These are phyloP conservation scores for Inga laurina DNA, from an alignment of 306 rosid genomes.

Conservation along the genomic window DNA sequence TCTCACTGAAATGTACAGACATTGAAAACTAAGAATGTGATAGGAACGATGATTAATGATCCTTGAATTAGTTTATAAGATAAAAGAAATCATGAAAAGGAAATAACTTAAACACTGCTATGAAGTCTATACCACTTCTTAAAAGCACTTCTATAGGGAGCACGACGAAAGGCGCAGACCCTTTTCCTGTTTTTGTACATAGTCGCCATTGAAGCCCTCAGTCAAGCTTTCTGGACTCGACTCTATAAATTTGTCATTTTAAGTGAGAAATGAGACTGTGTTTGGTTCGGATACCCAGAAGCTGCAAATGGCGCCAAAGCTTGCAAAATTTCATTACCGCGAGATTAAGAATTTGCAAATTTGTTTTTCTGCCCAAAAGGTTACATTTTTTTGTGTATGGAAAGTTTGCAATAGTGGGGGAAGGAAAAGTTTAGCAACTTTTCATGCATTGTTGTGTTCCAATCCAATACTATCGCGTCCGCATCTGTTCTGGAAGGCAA, in stretches of 20 bases:
- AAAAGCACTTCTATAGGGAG: conserved; percentile 65
- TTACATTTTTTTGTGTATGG: neutral
- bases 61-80: neutral
- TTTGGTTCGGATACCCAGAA: neutral
- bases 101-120: no score
- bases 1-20: conserved; percentile 35
- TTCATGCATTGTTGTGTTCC: conserved; percentile 2
- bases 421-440: neutral
- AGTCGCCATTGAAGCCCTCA: conserved; percentile 36
- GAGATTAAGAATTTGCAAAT: neutral
- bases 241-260: conserved; percentile 11
- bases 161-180: conserved; percentile 46
- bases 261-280: neutral
- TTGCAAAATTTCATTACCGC: neutral
- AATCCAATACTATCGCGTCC: neutral
- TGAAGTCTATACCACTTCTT: conserved; percentile 43
- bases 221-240: conserved; percentile 20
- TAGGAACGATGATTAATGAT: neutral
- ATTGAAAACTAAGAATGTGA: neutral
- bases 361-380: neutral
- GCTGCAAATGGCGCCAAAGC: neutral
- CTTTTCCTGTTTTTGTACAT: conserved; percentile 49
- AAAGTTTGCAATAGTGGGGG: neutral
- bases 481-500: no score
- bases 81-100: neutral